Percentiles rank a stretch among this genome's conserved stretches.
These are phyloP conservation scores for Rhizophagus prolifer DNA, from an alignment of 192 early-diverging fungal species.

Conservation along the genomic window DNA sequence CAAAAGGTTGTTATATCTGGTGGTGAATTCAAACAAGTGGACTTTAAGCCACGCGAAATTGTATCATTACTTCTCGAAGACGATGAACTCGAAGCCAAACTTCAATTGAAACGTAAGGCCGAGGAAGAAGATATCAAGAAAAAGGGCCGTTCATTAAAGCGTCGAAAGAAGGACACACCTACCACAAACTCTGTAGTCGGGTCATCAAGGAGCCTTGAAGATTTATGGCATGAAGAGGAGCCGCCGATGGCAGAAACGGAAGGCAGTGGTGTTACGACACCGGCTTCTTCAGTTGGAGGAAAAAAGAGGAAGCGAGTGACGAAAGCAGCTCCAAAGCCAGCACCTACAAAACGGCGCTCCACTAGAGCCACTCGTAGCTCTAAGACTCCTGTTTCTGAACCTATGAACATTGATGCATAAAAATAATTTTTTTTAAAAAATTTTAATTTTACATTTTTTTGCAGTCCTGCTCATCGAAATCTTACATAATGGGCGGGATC, in stretches of 20 bases:
- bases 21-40: conserved; percentile 80
- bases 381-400: neutral
- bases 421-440: neutral
- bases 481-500: too few relatives aligned
- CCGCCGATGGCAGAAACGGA: conserved; percentile 6
- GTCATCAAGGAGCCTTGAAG: conserved; percentile 9
- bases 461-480: too few relatives aligned
- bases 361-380: neutral
- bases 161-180: conserved; percentile 32
- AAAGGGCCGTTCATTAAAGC: conserved; percentile 14
- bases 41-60: conserved; percentile 89
- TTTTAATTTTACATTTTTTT: too few relatives aligned
- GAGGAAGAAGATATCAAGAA: conserved; percentile 50
- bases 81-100: conserved; percentile 56
- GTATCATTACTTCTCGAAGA: conserved; percentile 83
- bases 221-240: conserved; percentile 19
- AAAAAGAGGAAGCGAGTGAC: neutral
- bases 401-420: neutral
- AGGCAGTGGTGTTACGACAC: conserved; percentile 18
- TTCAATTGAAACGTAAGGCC: conserved; percentile 56
- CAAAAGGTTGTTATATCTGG: conserved; percentile 93
- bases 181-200: neutral
- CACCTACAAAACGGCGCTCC: neutral
- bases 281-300: conserved; percentile 5
- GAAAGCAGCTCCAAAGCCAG: neutral